These are phyloP conservation scores for Fomitopsis pinicola DNA, from an alignment of 1,284 basidiomycete species.

Conservation along the genomic window DNA sequence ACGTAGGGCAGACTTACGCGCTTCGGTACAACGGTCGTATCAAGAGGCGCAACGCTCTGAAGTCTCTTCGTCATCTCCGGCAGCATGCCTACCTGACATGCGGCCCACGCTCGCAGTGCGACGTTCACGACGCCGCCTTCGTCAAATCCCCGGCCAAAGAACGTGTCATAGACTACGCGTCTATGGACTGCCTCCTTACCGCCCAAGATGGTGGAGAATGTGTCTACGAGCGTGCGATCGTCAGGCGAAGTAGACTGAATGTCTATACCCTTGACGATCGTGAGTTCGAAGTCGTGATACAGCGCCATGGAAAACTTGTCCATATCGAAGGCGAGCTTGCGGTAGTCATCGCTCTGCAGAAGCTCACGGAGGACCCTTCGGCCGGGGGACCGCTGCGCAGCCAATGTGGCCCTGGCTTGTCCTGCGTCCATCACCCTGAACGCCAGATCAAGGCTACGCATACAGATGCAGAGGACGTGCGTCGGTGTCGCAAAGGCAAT, in stretches of 20 bases:
- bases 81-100: not conserved
- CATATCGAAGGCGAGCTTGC: conserved; percentile 37
- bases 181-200: conserved; percentile 4
- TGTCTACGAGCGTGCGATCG: not conserved
- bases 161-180: conserved; percentile 1
- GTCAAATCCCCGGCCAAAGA: conserved; percentile 3
- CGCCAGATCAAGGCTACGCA: not conserved
- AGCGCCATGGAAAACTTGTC: conserved; percentile 37
- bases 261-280: conserved; percentile 42
- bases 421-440: not conserved
- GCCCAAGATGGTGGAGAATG: conserved; percentile 5
- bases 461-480: conserved; percentile 27
- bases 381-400: not conserved
- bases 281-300: conserved; percentile 30
- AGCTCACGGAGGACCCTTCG: conserved; percentile 11
- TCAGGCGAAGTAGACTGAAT: conserved; percentile 23
- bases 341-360: conserved; percentile 9
- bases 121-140: not conserved
- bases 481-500: conserved; percentile 35
- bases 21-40: conserved; percentile 1
- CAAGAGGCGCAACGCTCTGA: not conserved
- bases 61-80: not conserved
- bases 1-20: not conserved
- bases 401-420: not conserved
- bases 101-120: conserved; percentile 13